Base-by-base conservation (phyloP, 768 basidiomycete species). In the Dentipellis sp. region DNA sequence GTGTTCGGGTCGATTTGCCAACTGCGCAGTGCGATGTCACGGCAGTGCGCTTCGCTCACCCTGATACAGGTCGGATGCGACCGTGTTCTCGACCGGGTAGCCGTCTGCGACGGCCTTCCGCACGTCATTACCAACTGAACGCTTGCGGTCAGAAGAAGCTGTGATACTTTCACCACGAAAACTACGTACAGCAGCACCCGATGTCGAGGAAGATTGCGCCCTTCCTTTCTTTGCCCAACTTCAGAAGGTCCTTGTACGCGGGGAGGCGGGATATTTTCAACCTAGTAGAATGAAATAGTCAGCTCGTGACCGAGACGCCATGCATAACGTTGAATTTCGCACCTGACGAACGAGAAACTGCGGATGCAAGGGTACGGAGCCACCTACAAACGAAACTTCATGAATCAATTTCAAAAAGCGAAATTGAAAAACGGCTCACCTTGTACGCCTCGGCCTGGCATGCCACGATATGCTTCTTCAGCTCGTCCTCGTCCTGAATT, bases 151-250 rank as follows among this genome's bases (percentile, higher is more conserved):
- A 40, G 35, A 10, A 22, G 1, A 42, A 40, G 17, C 8, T 14
- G 17, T 34, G 14, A 12, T 37, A 51, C 17, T 17, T 9, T 21
- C 22, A 36, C 12, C 38, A n/a, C 29, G 29, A 53, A 17, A 6
- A 38, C 14, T 14, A 63, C 72, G 56, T 57, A 78, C 76, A 68
- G 58, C 75, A 76, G 57, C 75, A 77, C 5, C 73, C 78, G 9
- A 78, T 64, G 45, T 79, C 78, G 8, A 79, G 65, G 21, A 77
- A 66, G 10, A 79, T 66, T 0, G 71, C 71, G 1, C 67, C 67
- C 4, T 60, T 39, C 29, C 71, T 71, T 22, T 72, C 70, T 50
- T 58, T 65, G 7, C 71, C 75, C 10, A 78, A 65, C 40, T 65
- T 64, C 8, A 77, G 64, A 8, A 75, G 53, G 6, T 63, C 50